phyloP scores from a whole-genome alignment of 441 rosid genomes.

The Pelargonium cotyledonis region DNA sequence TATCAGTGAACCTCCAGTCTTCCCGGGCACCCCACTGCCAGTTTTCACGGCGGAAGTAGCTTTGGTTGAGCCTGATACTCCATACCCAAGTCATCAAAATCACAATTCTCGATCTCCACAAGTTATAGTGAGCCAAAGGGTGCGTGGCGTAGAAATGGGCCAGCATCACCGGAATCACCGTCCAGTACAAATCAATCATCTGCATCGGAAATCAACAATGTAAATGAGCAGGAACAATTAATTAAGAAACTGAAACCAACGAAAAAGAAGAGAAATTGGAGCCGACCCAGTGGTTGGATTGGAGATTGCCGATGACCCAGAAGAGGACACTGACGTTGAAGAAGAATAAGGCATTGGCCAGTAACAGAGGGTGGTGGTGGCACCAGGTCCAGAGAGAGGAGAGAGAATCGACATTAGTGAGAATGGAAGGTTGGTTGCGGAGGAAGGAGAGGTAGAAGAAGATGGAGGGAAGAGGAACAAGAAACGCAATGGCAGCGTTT shows the following conservation, averaged over 20 bases:
- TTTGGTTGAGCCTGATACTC: conserved; percentile 76
- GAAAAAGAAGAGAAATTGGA: background rate
- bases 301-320: conserved; percentile 75
- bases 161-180: conserved; percentile 77
- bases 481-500: conserved; percentile 47
- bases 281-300: conserved; percentile 85
- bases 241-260: too few relatives aligned
- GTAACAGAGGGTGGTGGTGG: conserved; percentile 61
- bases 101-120: conserved; percentile 61
- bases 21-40: conserved; percentile 97
- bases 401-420: conserved; percentile 11
- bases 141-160: conserved; percentile 64
- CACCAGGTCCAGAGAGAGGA: conserved; percentile 60
- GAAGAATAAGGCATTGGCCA: conserved; percentile 79
- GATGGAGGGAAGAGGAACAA: conserved; percentile 73
- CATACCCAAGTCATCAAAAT: conserved; percentile 63
- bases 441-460: conserved; percentile 59
- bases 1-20: conserved; percentile 85
- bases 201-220: too few relatives aligned
- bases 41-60: conserved; percentile 87
- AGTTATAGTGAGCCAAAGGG: conserved; percentile 53
- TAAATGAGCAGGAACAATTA: too few relatives aligned
- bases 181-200: conserved; percentile 97
- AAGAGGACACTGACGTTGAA: conserved; percentile 80
- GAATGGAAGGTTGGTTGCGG: conserved; percentile 16